Evolutionary conservation across 805 yeast species (phyloP).

Genomic region (Sugiyamaella valdiviana): DNA sequence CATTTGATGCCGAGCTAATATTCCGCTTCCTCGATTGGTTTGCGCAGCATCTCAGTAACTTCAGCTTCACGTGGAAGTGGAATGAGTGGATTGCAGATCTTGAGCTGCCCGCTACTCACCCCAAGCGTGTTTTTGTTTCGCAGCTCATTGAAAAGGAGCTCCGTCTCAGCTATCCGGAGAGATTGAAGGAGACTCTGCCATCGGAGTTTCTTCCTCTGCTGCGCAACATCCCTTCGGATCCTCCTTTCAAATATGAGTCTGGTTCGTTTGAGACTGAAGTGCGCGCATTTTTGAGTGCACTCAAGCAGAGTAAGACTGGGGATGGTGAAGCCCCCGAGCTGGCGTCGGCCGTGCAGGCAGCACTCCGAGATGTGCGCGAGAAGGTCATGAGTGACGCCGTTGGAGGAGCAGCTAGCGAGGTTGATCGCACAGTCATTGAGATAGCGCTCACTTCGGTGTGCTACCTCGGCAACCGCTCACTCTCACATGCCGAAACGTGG

Average conservation of each 20-base stretch:
- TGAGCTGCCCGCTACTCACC: constrained; percentile 51
- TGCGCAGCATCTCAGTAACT: constrained; percentile 85
- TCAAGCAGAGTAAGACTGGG: constrained; percentile 23
- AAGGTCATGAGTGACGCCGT: constrained; percentile 25
- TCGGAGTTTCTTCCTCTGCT: constrained; percentile 47
- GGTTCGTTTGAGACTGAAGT: constrained; percentile 34
- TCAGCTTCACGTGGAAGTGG: constrained; percentile 97
- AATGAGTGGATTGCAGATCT: constrained; percentile 69
- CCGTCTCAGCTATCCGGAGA: constrained; percentile 67
- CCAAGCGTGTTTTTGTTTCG: constrained; percentile 63
- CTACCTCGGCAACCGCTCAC: constrained; percentile 80
- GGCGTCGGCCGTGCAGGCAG: constrained; percentile 4
- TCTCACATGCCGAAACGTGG: constrained; percentile 65
- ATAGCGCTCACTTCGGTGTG: constrained; percentile 66
- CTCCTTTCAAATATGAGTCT: constrained; percentile 36
- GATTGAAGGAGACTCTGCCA: constrained; percentile 68
- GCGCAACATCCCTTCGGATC: constrained; percentile 32
- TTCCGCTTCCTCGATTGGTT: constrained; percentile 82
- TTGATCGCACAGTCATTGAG: constrained; percentile 47
- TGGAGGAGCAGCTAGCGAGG: constrained; percentile 32
- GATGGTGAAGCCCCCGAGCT: constrained; percentile 6
- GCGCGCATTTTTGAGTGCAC: constrained; percentile 33
- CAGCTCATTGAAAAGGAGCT: constrained; percentile 80
- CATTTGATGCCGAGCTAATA: constrained; percentile 69
- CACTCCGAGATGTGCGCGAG: constrained; percentile 18